These are phyloP conservation scores for Anisodus acutangulus DNA, from an alignment of 257 asterid species.

Conservation along the genomic window DNA sequence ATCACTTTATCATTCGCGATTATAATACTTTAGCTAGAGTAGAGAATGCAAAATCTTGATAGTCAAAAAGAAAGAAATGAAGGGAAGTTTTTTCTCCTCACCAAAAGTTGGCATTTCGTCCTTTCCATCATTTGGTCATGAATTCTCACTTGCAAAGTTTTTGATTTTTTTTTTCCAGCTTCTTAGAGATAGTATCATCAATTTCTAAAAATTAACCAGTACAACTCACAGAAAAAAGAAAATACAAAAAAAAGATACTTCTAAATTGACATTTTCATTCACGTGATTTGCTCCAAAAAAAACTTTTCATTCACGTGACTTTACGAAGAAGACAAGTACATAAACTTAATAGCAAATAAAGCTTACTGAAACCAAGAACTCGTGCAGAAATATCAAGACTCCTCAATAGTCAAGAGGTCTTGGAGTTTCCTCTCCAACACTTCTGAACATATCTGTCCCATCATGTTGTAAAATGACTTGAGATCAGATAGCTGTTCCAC, in stretches of 20 bases:
- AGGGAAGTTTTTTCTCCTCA: neutral
- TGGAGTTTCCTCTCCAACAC: conserved; percentile 46
- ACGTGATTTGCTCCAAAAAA: neutral
- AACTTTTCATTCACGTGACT: neutral
- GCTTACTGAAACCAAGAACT: neutral
- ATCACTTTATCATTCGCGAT: neutral
- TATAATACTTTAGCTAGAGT: no score
- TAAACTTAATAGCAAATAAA: neutral
- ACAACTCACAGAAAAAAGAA: no score
- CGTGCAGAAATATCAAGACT: neutral
- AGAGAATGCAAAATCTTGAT: no score
- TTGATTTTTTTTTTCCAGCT: neutral
- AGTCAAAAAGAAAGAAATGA: no score
- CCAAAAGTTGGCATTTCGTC: neutral
- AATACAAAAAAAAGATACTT: neutral
- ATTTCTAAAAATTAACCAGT: no score
- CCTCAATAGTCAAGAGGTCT: conserved; percentile 28
- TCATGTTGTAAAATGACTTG: conserved; percentile 47
- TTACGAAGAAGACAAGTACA: neutral
- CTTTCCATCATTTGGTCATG: no score
- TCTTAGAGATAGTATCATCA: no score
- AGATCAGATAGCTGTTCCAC: conserved; percentile 49
- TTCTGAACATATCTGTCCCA: conserved; percentile 52
- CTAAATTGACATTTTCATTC: neutral
- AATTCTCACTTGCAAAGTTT: neutral